Evolutionary conservation across 176 grass and related monocot genomes (phyloP).

Genomic region (Bolboschoenus planiculmis): DNA sequence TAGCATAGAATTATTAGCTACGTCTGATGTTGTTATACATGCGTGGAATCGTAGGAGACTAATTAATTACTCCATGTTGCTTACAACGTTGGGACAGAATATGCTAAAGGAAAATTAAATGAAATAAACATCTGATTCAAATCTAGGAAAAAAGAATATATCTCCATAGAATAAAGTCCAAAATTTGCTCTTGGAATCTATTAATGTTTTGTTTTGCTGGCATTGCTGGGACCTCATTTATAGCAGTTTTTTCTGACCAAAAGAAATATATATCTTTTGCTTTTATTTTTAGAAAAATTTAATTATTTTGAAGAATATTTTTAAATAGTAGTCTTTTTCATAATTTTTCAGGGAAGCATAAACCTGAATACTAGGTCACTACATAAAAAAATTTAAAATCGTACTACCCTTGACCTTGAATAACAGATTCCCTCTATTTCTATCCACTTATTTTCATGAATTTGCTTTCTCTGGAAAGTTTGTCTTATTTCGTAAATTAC

Average conservation of each 20-base stretch:
- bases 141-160: conserved; percentile 2
- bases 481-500: neutral
- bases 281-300: too few relatives aligned
- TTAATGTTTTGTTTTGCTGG: neutral
- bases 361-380: neutral
- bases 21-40: neutral
- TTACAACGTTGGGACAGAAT: neutral
- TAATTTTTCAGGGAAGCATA: neutral
- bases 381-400: neutral
- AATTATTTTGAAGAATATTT: too few relatives aligned
- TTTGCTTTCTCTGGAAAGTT: neutral
- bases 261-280: too few relatives aligned
- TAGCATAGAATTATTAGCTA: neutral
- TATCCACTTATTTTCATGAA: neutral
- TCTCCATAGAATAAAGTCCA: neutral
- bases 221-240: neutral
- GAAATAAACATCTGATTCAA: neutral
- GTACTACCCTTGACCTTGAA: neutral
- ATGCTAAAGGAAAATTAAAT: neutral
- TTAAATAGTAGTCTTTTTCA: neutral
- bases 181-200: neutral
- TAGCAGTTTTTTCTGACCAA: too few relatives aligned
- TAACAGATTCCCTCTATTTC: neutral
- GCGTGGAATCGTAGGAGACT: neutral
- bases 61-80: neutral